These are phyloP conservation scores for Fusarium sp. DNA, from an alignment of 2,329 filamentous ascomycete genomes.

Conservation along the genomic window DNA sequence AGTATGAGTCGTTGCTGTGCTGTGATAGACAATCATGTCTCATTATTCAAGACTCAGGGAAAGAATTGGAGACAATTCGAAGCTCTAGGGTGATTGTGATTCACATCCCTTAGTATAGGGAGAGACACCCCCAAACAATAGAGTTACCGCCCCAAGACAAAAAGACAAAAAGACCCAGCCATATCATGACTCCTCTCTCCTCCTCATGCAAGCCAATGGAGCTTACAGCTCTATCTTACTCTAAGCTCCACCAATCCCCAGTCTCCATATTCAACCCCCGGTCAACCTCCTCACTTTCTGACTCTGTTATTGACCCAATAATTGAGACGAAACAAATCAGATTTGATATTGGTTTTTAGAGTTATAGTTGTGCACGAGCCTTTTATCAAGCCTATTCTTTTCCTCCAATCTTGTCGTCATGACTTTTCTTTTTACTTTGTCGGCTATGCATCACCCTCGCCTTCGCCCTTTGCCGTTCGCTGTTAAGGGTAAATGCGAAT, in stretches of 20 bases:
- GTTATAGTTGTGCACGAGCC: constrained; percentile 13
- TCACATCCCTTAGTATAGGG: background rate
- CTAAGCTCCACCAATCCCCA: constrained; percentile 31
- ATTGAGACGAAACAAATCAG: constrained; percentile 18
- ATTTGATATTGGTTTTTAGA: constrained; percentile 15
- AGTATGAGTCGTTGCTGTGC: background rate
- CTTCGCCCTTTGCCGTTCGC: constrained; percentile 9
- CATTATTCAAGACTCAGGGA: background rate
- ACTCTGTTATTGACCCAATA: constrained; percentile 13
- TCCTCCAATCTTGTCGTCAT: constrained; percentile 31
- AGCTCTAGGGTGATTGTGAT: background rate
- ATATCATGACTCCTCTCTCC: constrained; percentile 34
- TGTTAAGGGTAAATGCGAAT: background rate
- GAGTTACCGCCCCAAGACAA: constrained; percentile 19
- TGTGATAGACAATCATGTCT: constrained; percentile 16
- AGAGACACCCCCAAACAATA: constrained; percentile 7
- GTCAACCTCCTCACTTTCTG: constrained; percentile 27
- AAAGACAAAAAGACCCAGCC: constrained; percentile 11
- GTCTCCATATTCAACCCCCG: background rate
- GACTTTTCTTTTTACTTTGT: constrained; percentile 25
- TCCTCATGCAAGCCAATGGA: constrained; percentile 14
- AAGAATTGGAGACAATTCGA: background rate
- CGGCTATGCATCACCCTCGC: background rate
- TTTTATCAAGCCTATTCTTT: constrained; percentile 30
- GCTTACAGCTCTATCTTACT: background rate